Base-by-base conservation (phyloP, 1,284 basidiomycete genomes). In the Cutaneotrichosporon sp. region DNA sequence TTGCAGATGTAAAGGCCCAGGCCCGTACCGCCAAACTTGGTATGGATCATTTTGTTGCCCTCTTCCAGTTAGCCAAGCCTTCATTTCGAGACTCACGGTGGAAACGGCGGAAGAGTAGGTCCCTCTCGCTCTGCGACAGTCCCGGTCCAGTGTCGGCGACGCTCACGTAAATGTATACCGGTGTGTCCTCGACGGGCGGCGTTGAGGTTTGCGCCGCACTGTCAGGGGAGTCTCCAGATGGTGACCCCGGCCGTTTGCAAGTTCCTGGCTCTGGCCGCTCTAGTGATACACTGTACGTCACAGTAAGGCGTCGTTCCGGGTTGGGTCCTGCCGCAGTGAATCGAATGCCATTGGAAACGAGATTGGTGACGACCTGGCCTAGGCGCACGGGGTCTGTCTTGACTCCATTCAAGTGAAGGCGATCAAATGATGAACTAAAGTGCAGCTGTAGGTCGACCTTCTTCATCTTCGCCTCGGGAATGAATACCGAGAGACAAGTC, bases 1-100 rank as follows among this genome's bases (percentile, higher is more conserved):
- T 54, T 60, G 41, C 63, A 65, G 48, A 65, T 63, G 52, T 67
- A 71, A 11, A 71, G 46, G 1, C 67, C 70, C 7, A 71, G 57
- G 2, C 67, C 67, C 9, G 56, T 59, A 2, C 70, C 70, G 5
- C 70, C 70, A 41, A 62, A 71, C 17, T 55, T 53, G 7, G 61
- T 61, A 42, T 65, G 63, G 19, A 63, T 59, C 55, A 60, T 63
- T 35, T 60, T 59, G 48, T 61, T 63, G 17, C 58, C 58, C 54
- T 65, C n/a, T n/a, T n/a, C n/a, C n/a, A n/a, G n/a, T n/a, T n/a
- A n/a, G n/a, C n/a, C n/a, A n/a, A n/a, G n/a, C n/a, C n/a, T n/a
- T n/a, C n/a, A n/a, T n/a, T n/a, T n/a, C n/a, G n/a, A n/a, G n/a
- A n/a, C n/a, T n/a, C n/a, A n/a, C n/a, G 70, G 9, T 57, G 50